phyloP scores from a whole-genome alignment of 352 stramenopile species.

The Pythium chondricola region DNA sequence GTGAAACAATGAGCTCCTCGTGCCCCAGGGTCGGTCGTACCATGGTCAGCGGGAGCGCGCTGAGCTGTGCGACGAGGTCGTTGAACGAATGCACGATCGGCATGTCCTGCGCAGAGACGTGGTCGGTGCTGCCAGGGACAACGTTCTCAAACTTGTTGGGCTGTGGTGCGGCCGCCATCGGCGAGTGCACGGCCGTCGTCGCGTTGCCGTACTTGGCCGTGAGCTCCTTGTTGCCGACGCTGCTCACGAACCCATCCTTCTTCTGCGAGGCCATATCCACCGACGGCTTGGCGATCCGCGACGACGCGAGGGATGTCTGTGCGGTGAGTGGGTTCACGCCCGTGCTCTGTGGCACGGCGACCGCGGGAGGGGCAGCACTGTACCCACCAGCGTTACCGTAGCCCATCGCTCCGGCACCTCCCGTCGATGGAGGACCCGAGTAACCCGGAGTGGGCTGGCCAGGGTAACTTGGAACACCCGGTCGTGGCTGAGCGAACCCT shows the following conservation, averaged over 20 bases:
- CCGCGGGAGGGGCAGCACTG: slow-evolving; percentile 16
- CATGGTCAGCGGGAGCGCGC: slow-evolving; percentile 72
- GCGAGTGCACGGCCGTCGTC: slow-evolving; percentile 56
- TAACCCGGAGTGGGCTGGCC: slow-evolving; percentile 33
- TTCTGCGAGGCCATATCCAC: slow-evolving; percentile 80
- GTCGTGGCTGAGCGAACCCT: slow-evolving; percentile 13
- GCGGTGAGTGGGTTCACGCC: slow-evolving; percentile 65
- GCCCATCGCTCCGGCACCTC: slow-evolving; percentile 15
- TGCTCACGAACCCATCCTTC: slow-evolving; percentile 81
- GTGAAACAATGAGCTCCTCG: not conserved
- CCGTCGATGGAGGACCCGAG: slow-evolving; percentile 46
- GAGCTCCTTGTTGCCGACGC: slow-evolving; percentile 82
- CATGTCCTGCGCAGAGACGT: slow-evolving; percentile 64
- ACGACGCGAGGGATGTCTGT: slow-evolving; percentile 46
- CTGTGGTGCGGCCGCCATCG: slow-evolving; percentile 14
- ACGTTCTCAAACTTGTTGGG: slow-evolving; percentile 46
- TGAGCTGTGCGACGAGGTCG: slow-evolving; percentile 67
- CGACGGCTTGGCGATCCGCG: slow-evolving; percentile 71
- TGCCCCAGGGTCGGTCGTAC: slow-evolving; percentile 30
- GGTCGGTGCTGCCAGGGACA: slow-evolving; percentile 62
- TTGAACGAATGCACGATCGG: slow-evolving; percentile 79
- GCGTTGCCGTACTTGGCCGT: slow-evolving; percentile 84
- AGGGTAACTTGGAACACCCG: slow-evolving; percentile 24
- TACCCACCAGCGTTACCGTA: slow-evolving; percentile 25
- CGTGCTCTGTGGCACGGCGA: slow-evolving; percentile 44